Evolutionary conservation across 2,329 filamentous ascomycete genomes (phyloP).

Genomic region (Pleomassaria siparia): DNA sequence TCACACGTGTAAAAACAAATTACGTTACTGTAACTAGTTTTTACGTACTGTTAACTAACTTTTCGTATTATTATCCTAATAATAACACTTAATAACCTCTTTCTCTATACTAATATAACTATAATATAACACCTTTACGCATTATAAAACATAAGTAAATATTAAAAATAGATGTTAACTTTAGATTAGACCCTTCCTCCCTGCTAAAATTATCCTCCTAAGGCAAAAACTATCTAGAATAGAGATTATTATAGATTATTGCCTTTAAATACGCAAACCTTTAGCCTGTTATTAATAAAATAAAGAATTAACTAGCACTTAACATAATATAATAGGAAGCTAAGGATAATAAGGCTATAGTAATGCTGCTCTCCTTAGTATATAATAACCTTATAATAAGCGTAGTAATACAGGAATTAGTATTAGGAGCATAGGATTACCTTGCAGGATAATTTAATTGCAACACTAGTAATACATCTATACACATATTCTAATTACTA

Average conservation of each 20-base stretch:
- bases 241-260: conserved; percentile 2
- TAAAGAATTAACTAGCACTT: background rate
- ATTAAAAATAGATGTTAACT: background rate
- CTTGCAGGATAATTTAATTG: background rate
- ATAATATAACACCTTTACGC: no score
- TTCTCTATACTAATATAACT: no score
- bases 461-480: background rate
- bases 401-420: background rate
- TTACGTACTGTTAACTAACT: no score
- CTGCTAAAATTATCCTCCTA: background rate
- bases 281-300: background rate
- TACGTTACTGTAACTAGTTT: no score
- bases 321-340: background rate
- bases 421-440: background rate
- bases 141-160: no score
- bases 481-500: background rate
- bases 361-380: background rate
- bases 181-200: background rate
- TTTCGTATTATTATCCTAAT: no score
- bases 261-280: conserved; percentile 1
- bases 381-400: background rate
- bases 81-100: no score
- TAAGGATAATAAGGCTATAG: background rate
- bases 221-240: conserved; percentile 1
- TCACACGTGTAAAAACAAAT: no score